A percentile compares a stretch with the other conserved stretches of the same genome.
Conservation (phyloP, 805 yeast species). For the Schizosaccharomyces cryophilus region DNA sequence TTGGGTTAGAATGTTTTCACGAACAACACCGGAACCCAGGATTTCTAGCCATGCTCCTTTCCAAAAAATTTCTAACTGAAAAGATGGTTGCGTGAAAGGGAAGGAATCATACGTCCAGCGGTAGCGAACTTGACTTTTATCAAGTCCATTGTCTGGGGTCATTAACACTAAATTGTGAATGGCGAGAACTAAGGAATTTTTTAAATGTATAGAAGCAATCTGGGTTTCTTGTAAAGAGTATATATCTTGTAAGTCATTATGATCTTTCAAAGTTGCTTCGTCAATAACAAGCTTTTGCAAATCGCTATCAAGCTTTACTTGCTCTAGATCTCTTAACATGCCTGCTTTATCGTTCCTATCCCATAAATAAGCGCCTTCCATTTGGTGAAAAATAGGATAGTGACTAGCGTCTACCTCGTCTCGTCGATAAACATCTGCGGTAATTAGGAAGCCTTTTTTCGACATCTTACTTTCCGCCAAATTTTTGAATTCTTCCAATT, state of each 20-base stretch:
- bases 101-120: constrained; percentile 90
- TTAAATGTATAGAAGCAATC: constrained; percentile 51
- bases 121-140: constrained; percentile 54
- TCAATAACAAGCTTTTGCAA: constrained; percentile 24
- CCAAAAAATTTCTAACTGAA: constrained; percentile 99
- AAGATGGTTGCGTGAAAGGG: constrained; percentile 96
- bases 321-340: constrained; percentile 23
- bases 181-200: constrained; percentile 60
- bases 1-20: constrained; percentile 47
- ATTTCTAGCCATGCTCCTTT: constrained; percentile 93
- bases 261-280: constrained; percentile 2
- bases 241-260: constrained; percentile 59
- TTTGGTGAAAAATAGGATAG: constrained; percentile 90
- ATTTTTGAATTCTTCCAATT: constrained; percentile 27
- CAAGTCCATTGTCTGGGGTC: constrained; percentile 31
- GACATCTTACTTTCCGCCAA: constrained; percentile 15
- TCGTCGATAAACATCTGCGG: constrained; percentile 88
- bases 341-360: constrained; percentile 21
- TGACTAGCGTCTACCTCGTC: constrained; percentile 92
- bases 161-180: constrained; percentile 28
- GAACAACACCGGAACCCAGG: constrained; percentile 85
- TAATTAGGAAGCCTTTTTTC: constrained; percentile 71
- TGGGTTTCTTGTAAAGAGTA: constrained; percentile 49
- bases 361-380: constrained; percentile 93
- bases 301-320: constrained; percentile 25